Evolutionary conservation across 2,329 filamentous ascomycete species (phyloP), one percentile per base, ranked within the genome.

Genomic region (Elsinoe necatrix): DNA sequence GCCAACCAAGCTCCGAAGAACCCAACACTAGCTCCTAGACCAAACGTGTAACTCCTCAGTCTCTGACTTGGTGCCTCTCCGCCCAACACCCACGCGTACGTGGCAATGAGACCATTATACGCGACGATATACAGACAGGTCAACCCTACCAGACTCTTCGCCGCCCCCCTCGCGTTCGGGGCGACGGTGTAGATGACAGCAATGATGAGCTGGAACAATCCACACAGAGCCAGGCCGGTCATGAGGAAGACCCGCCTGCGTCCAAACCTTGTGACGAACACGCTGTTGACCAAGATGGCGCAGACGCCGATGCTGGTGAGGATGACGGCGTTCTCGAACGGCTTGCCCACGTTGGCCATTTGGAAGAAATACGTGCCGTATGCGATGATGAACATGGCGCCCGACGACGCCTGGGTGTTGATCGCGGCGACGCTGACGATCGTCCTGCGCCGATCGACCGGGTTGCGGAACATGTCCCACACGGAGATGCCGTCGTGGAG

Each of bases 321-420:
- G 45, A 82, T 79, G 63, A 80, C 80, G 12, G 75, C 71, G 67
- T 81, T 82, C 62, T 77, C 75, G 63, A 82, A 82, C 7, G 79
- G 73, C 50, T 78, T 72, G 31, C 75, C 72, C 3, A 82, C 77
- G 45, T 76, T 72, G 34, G 80, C 78, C 76, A 82, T 81, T 62
- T 77, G 73, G 64, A 83, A 80, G 71, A 82, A 82, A 65, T 82
- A 83, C 1, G 79, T 81, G 21, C 74, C 73, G 61, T 78, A 80
- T 1, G 76, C 78, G 41, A 54, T 34, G 48, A 48, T 43, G 29
- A 25, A 45, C 42, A 52, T 52, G 5, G 48, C 48, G 29, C 48
- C 70, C 1, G 68, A 70, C 5, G 69, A 66, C 55, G 68, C 69
- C 60, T 71, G 70, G 0, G 70, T 63, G 2, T 67, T 66, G 31